Percentiles rank a stretch among this genome's conserved stretches.
phyloP scores from a whole-genome alignment of 164 flowering plant species.

The Buxus sempervirens region DNA sequence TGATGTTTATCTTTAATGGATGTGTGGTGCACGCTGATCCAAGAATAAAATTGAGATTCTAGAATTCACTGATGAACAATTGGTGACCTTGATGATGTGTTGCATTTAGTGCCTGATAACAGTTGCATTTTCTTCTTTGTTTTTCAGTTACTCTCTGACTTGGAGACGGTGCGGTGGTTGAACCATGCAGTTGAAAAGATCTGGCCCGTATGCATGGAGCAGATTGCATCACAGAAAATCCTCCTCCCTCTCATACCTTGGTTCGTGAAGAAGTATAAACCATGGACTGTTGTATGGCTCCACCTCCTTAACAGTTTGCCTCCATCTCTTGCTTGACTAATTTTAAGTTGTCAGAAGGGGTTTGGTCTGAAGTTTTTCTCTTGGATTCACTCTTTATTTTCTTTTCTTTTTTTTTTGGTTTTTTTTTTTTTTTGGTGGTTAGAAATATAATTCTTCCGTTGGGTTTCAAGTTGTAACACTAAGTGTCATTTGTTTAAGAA shows the following conservation, averaged over 20 bases:
- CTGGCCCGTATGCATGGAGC: slow-evolving; percentile 93
- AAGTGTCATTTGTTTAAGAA: not conserved
- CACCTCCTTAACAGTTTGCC: slow-evolving; percentile 9
- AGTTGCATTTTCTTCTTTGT: not conserved
- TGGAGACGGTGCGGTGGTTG: slow-evolving; percentile 93
- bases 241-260: slow-evolving; percentile 90
- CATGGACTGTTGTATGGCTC: slow-evolving; percentile 92
- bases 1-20: not conserved
- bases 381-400: not conserved
- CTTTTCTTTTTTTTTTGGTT: no score
- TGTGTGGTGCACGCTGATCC: not conserved
- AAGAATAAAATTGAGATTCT: not conserved
- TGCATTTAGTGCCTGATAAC: not conserved
- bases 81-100: not conserved
- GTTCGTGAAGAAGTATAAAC: slow-evolving; percentile 96
- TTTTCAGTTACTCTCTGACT: slow-evolving; percentile 77
- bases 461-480: not conserved
- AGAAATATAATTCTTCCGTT: no score
- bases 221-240: slow-evolving; percentile 82
- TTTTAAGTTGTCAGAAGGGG: not conserved
- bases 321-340: not conserved
- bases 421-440: no score
- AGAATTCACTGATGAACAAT: not conserved
- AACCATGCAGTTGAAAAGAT: slow-evolving; percentile 87
- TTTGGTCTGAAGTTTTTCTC: not conserved